phyloP scores from a whole-genome alignment of 2,329 filamentous ascomycete genomes.

The Pseudofabraea citricarpa region DNA sequence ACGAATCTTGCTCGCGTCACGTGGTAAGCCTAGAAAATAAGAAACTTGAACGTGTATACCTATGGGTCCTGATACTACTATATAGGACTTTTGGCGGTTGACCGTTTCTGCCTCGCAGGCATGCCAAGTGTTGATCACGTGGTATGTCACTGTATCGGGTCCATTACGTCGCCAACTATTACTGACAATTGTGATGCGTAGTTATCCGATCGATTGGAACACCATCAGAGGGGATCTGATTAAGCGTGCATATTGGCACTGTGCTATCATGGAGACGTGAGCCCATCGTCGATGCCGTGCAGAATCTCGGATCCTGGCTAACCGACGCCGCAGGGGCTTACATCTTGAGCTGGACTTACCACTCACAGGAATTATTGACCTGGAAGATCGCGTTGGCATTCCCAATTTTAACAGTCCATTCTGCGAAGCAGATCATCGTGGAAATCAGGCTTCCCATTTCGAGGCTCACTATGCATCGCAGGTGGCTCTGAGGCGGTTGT shows the following conservation, averaged over 20 bases:
- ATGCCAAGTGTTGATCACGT: slow-evolving; percentile 51
- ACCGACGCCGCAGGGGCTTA: slow-evolving; percentile 35
- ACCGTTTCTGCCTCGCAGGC: slow-evolving; percentile 50
- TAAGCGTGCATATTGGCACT: slow-evolving; percentile 52
- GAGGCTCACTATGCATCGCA: slow-evolving; percentile 57
- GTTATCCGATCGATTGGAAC: slow-evolving; percentile 39
- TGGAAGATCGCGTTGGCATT: slow-evolving; percentile 49
- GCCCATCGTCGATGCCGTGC: slow-evolving; percentile 6
- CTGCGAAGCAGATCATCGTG: slow-evolving; percentile 41
- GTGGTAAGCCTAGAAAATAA: no score
- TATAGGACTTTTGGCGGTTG: slow-evolving; percentile 56
- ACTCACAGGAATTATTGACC: slow-evolving; percentile 45
- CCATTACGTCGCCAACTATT: no score
- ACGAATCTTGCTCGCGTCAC: slow-evolving; percentile 46
- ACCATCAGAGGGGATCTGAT: slow-evolving; percentile 45
- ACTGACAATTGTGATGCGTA: no score
- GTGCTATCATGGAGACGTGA: slow-evolving; percentile 49
- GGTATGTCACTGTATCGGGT: slow-evolving; percentile 31
- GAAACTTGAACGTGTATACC: no score
- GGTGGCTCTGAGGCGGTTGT: slow-evolving; percentile 49
- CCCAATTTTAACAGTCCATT: slow-evolving; percentile 46
- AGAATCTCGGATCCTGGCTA: not conserved
- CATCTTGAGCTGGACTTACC: slow-evolving; percentile 55
- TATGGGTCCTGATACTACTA: no score
- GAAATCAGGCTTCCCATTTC: slow-evolving; percentile 47